phyloP scores from a whole-genome alignment of 2,329 filamentous ascomycete species.

The Colletotrichum truncatum region DNA sequence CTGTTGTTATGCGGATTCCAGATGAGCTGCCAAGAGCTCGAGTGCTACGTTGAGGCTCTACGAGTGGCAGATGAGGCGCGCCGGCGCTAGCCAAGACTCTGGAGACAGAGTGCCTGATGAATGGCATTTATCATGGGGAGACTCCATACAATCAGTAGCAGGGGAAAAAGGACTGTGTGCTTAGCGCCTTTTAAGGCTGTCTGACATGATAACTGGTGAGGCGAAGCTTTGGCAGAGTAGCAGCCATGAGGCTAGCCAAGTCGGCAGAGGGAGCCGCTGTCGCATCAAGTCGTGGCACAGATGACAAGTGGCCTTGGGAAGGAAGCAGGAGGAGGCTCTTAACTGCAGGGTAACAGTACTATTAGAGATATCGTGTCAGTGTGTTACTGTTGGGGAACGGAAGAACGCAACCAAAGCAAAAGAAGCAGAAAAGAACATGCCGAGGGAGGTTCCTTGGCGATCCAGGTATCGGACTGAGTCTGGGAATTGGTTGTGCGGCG shows the following conservation, averaged over 20 bases:
- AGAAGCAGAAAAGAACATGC: neutral
- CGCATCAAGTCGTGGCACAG: constrained; percentile 8
- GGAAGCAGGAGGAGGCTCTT: neutral
- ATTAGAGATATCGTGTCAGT: no score
- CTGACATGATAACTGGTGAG: constrained; percentile 11
- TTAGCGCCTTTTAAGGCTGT: constrained; percentile 5
- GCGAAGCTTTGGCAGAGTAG: constrained; percentile 28
- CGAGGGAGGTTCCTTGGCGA: constrained; percentile 27
- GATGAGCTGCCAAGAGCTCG: neutral
- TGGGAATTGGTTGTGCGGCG: constrained; percentile 29
- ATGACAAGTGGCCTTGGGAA: neutral
- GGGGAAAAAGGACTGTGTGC: constrained; percentile 9
- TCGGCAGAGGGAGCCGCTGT: constrained; percentile 19
- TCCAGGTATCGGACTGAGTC: constrained; percentile 28
- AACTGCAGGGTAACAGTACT: no score
- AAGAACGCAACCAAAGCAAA: neutral
- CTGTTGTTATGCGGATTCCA: neutral
- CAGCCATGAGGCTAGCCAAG: constrained; percentile 21
- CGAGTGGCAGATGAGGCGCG: neutral
- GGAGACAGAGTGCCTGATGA: constrained; percentile 2
- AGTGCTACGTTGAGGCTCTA: constrained; percentile 13
- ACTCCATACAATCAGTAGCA: neutral
- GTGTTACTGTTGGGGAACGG: neutral
- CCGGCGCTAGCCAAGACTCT: constrained; percentile 12
- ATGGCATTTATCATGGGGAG: neutral